Evolutionary conservation across 1,139 yeast genomes (phyloP).

Genomic region (Taiozyma sp.): DNA sequence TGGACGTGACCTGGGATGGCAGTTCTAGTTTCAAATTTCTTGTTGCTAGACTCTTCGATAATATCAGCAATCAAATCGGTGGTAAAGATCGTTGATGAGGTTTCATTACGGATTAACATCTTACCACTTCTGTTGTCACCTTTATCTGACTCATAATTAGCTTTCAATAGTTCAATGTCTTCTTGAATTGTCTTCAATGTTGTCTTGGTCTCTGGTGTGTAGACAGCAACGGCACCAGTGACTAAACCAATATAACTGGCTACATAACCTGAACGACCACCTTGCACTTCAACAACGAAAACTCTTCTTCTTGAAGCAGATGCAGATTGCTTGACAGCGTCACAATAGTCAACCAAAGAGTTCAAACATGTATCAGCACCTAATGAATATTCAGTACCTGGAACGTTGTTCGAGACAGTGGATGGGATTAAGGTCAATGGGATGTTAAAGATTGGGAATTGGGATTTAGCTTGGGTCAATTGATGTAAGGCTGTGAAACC

Average conservation of each 20-base stretch:
- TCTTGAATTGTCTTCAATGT: conserved; percentile 52
- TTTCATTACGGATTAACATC: conserved; percentile 77
- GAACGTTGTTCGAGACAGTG: conserved; percentile 81
- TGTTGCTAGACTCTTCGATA: conserved; percentile 70
- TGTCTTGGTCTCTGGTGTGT: conserved; percentile 71
- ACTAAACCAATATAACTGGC: conserved; percentile 67
- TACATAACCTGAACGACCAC: conserved; percentile 78
- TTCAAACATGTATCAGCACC: conserved; percentile 81
- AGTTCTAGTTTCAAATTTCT: conserved; percentile 84
- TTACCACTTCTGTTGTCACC: conserved; percentile 76
- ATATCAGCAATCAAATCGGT: conserved; percentile 82
- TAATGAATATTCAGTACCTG: conserved; percentile 77
- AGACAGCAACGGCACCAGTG: conserved; percentile 71
- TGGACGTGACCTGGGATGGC: conserved; percentile 98
- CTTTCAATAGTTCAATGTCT: conserved; percentile 55
- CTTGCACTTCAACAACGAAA: conserved; percentile 82
- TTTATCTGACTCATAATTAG: conserved; percentile 69
- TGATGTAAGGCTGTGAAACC: conserved; percentile 69
- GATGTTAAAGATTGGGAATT: conserved; percentile 68
- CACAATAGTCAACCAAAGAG: conserved; percentile 71
- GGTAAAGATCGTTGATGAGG: conserved; percentile 77
- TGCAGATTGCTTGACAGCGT: conserved; percentile 74
- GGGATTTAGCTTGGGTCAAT: conserved; percentile 55
- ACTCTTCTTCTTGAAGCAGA: conserved; percentile 75
- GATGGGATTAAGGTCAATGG: conserved; percentile 80